phyloP scores from a whole-genome alignment of 2,329 filamentous ascomycete genomes.

The Aspergillus flavus region DNA sequence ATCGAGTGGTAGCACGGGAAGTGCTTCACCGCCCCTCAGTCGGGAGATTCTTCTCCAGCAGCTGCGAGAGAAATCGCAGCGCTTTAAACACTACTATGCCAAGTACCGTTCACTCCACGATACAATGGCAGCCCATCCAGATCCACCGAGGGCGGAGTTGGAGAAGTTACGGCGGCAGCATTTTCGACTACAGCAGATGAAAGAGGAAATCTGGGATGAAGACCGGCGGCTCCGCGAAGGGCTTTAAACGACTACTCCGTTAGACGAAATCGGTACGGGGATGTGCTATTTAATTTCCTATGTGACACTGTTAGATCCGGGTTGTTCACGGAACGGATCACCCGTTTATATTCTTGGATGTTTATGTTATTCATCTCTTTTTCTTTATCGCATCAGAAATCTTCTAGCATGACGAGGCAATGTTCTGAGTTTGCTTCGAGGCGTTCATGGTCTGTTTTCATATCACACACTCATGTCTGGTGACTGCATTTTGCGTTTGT shows the following conservation, averaged over 20 bases:
- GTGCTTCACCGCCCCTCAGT: slow-evolving; percentile 42
- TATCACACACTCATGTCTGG: slow-evolving; percentile 11
- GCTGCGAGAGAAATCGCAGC: slow-evolving; percentile 43
- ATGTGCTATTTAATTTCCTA: slow-evolving; percentile 7
- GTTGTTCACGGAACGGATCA: slow-evolving; percentile 16
- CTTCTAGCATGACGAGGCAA: slow-evolving; percentile 19
- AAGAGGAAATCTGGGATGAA: slow-evolving; percentile 58
- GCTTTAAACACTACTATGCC: slow-evolving; percentile 61
- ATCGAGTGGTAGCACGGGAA: slow-evolving; percentile 47
- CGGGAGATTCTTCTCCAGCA: slow-evolving; percentile 41
- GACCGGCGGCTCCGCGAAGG: slow-evolving; percentile 39
- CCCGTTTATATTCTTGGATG: slow-evolving; percentile 7
- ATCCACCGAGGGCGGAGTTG: slow-evolving; percentile 54
- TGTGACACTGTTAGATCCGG: slow-evolving; percentile 7
- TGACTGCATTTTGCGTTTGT: slow-evolving; percentile 13
- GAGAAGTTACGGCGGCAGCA: slow-evolving; percentile 58
- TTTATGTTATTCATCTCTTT: neutral
- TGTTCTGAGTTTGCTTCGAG: slow-evolving; percentile 12
- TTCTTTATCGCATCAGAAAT: slow-evolving; percentile 4
- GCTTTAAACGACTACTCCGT: slow-evolving; percentile 16
- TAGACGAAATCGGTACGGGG: neutral
- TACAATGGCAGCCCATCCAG: slow-evolving; percentile 39
- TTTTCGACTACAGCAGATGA: slow-evolving; percentile 57
- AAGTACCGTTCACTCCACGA: slow-evolving; percentile 61
- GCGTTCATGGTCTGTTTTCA: slow-evolving; percentile 14